phyloP scores from a whole-genome alignment of 1,284 basidiomycete species.

The Ustilago sp. region DNA sequence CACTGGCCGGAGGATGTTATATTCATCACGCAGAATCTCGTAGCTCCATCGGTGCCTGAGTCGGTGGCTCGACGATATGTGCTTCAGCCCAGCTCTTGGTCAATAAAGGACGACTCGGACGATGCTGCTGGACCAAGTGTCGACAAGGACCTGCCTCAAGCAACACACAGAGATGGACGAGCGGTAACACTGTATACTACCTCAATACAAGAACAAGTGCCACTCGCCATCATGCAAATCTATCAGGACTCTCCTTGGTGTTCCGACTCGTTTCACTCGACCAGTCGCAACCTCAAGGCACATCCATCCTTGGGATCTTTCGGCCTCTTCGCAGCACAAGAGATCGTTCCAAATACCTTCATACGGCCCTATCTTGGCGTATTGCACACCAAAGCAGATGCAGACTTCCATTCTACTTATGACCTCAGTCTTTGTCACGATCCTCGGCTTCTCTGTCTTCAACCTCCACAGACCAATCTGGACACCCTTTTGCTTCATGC shows the following conservation, averaged over 20 bases:
- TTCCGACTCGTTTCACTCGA: conserved; percentile 37
- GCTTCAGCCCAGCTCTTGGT: conserved; percentile 11
- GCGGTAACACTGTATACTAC: conserved; percentile 15
- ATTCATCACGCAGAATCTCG: conserved; percentile 39
- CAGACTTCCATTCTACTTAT: conserved; percentile 77
- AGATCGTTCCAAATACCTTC: conserved; percentile 77
- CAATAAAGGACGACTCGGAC: neutral
- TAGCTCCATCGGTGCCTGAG: conserved; percentile 23
- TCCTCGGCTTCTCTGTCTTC: conserved; percentile 3
- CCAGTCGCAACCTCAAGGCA: conserved; percentile 24
- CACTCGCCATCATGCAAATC: conserved; percentile 22
- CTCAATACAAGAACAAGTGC: conserved; percentile 22
- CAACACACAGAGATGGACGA: conserved; percentile 29
- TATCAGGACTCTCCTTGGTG: conserved; percentile 24
- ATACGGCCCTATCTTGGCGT: conserved; percentile 86
- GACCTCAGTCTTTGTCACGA: conserved; percentile 74
- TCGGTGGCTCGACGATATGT: conserved; percentile 26
- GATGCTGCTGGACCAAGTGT: neutral
- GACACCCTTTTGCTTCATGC: neutral
- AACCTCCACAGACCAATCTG: neutral
- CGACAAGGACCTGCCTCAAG: conserved; percentile 7
- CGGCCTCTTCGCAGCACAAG: conserved; percentile 82
- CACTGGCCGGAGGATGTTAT: conserved; percentile 38
- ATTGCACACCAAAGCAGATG: conserved; percentile 80
- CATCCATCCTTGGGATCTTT: conserved; percentile 86